A percentile compares a stretch with the other conserved stretches of the same genome.
Conservation (phyloP, 2,329 filamentous ascomycete species). For the Mycocentrospora acerina region DNA sequence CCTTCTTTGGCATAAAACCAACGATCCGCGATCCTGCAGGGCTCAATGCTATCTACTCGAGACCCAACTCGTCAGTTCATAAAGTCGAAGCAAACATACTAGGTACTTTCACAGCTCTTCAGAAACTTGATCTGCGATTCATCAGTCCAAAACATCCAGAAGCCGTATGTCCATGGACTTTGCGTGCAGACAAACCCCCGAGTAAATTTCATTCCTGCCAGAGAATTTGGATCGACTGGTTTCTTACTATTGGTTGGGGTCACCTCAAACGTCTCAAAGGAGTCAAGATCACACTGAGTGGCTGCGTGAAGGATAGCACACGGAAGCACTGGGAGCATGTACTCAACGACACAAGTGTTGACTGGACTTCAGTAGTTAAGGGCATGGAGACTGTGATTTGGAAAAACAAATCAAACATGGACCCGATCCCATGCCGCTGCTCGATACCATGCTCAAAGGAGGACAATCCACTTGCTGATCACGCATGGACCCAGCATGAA, state of each 20-base stretch:
- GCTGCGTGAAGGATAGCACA: constrained; percentile 14
- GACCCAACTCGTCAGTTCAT: too few species aligned
- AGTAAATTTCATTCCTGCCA: constrained; percentile 12
- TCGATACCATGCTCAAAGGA: constrained; percentile 5
- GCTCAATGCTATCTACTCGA: background rate
- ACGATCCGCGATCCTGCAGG: background rate
- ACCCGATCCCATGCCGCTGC: constrained; percentile 8
- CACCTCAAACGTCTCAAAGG: background rate
- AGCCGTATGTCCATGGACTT: constrained; percentile 16
- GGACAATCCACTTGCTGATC: background rate
- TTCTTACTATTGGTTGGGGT: constrained; percentile 9
- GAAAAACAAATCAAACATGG: background rate
- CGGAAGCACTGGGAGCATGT: constrained; percentile 9
- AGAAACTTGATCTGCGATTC: constrained; percentile 19
- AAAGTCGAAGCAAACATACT: background rate
- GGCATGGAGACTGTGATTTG: background rate
- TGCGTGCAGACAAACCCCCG: too few species aligned
- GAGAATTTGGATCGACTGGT: constrained; percentile 17
- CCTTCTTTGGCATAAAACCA: constrained; percentile 6
- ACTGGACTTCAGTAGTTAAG: background rate
- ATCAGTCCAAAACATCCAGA: constrained; percentile 16
- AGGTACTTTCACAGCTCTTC: constrained; percentile 1
- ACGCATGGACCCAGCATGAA: constrained; percentile 4
- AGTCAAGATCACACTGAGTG: constrained; percentile 5
- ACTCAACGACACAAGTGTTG: constrained; percentile 1